Base-by-base conservation (phyloP, 768 basidiomycete species). In the Tulasnella sp. region DNA sequence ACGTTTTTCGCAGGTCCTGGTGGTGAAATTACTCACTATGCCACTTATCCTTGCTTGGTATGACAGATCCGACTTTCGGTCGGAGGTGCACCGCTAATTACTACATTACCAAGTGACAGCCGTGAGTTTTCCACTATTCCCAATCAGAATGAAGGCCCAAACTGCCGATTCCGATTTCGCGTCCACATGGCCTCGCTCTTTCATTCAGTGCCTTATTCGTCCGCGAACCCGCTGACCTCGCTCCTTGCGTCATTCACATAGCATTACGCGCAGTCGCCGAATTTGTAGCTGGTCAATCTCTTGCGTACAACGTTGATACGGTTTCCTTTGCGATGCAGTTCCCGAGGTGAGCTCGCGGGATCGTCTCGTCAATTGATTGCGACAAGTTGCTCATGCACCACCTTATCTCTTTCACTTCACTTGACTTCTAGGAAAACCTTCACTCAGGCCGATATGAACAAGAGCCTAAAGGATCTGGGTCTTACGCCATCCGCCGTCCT, bases 221-320 rank as follows among this genome's bases (percentile, higher is more conserved):
- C 40, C 7, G 16, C 8, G 22, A 59, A 29, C 52, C 52, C 26
- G 52, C 52, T 59, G 52, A 32, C 26, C 52, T 32, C 22, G 22
- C 22, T 29, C 36, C 36, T 34, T 47, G 69, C 69, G 36, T 73
- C 74, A 35, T 36, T 34, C 35, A 40, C 17, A 63, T 76, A 95
- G 94, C 91, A 1, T 83, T 97, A 63, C 84, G 85, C 0, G 91
- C 91, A 76, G 94, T 96, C 0, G 94, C 94, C 26, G 94, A 96
- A 80, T 95, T 84, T 78, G 79, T 96, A 37, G 94, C 93, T 4
- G 87, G 86, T 0, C 94, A 96, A 79, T 84, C 83, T 32, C 78
- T 90, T 37, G 76, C 79, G 1, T 86, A 93, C 26, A 87, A 89
- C 76, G 91, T 90, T 16, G 92, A 94, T 37, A 90, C 89, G 0